Base-by-base conservation (phyloP, 2,329 filamentous ascomycete species). In the Trichoderma breve region DNA sequence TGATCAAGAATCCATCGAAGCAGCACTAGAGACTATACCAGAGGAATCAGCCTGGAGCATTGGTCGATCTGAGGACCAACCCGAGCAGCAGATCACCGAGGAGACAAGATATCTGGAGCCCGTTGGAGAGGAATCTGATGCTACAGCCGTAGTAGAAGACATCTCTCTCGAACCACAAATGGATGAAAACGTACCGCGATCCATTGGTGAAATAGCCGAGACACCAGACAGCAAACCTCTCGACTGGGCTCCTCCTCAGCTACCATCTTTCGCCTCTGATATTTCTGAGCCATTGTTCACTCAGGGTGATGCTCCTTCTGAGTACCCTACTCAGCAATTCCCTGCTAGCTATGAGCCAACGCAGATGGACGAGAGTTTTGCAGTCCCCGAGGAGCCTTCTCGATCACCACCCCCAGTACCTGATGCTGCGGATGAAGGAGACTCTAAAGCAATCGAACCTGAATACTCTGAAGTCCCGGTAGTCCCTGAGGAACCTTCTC, bases 211-310 rank as follows among this genome's bases (percentile, higher is more conserved):
- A 18, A n/a, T 26, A 39, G 51, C 51, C 30, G 68, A 61, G 47
- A 30, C 28, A 36, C 28, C 30, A 30, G 28, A 12, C 32, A 28
- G 14, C 12, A 64, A 71, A 47, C 36, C 34, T 51, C 6, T 28
- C 47, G 61, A 60, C 21, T 47, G 53, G 36, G 14, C 47, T 66
- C 24, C 53, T 30, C n/a, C 18, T 21, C 36, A 53, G 28, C 32
- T 57, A 39, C 55, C 60, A 2, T 66, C 72, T 34, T 72, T 79
- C 3, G 73, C 78, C 39, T 73, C 76, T 11, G 71, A 76, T 12
- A 36, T 77, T 18, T 81, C 80, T 14, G 79, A 81, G 71, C 77
- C 77, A 11, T 73, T 81, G 11, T 81, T 81, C 57, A 77, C 78
- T 6, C 80, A 82, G 66, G 77, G 73, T n/a, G 77, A 79, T 28